Percentiles rank a stretch among this genome's conserved stretches.
phyloP scores from a whole-genome alignment of 371 early-diverging fungal species.

The Zopfochytrium polystomum region DNA sequence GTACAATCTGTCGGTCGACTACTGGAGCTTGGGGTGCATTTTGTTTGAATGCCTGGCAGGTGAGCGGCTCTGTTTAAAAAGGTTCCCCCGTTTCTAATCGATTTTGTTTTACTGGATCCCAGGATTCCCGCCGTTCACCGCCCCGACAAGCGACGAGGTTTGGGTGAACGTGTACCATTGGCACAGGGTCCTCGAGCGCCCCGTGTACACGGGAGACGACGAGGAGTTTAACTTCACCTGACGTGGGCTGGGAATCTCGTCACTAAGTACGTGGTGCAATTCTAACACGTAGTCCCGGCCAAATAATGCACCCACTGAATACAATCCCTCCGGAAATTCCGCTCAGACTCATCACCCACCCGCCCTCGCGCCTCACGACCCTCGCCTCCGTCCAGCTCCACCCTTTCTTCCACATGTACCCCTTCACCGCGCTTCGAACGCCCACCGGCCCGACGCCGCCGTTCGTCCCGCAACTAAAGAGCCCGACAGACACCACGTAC shows the following conservation, averaged over 20 bases:
- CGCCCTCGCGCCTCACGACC: constrained; percentile 48
- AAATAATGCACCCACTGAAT: neutral
- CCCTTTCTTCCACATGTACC: constrained; percentile 39
- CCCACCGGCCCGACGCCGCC: constrained; percentile 57
- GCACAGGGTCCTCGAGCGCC: constrained; percentile 65
- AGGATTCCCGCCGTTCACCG: constrained; percentile 78
- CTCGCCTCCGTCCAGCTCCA: constrained; percentile 38
- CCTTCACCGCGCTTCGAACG: constrained; percentile 40
- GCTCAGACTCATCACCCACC: constrained; percentile 54
- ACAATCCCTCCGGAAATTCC: neutral
- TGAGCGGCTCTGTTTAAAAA: too few relatives aligned
- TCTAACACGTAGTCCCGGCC: constrained; percentile 4
- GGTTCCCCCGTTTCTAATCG: too few relatives aligned
- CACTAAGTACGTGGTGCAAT: constrained; percentile 33
- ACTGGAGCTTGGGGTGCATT: constrained; percentile 89
- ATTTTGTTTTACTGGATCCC: too few relatives aligned
- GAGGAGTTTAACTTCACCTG: constrained; percentile 68
- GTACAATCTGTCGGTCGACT: constrained; percentile 79
- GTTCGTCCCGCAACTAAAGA: constrained; percentile 69
- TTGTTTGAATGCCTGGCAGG: constrained; percentile 82
- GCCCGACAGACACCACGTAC: constrained; percentile 71
- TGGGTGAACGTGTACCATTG: constrained; percentile 84
- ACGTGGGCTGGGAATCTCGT: constrained; percentile 74
- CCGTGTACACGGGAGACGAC: constrained; percentile 68
- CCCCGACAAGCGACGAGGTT: constrained; percentile 67